Evolutionary conservation across 2,329 filamentous ascomycete species (phyloP).

Genomic region (Myriosclerotinia scirpicola): DNA sequence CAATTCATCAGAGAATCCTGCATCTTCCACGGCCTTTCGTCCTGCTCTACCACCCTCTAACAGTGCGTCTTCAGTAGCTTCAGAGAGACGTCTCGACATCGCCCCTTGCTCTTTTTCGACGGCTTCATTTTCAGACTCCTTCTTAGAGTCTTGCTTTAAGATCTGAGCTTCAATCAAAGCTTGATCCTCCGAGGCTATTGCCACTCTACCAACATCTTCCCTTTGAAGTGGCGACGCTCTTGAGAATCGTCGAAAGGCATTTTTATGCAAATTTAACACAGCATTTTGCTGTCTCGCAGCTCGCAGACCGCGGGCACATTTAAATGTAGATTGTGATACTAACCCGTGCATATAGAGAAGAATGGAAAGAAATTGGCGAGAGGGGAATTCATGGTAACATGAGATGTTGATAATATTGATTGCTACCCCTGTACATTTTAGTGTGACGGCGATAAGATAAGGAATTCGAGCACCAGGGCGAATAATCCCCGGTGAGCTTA

Average conservation of each 20-base stretch:
- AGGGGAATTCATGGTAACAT: not conserved
- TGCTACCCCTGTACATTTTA: slow-evolving; percentile 10
- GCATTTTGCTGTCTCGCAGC: slow-evolving; percentile 32
- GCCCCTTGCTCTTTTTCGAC: slow-evolving; percentile 35
- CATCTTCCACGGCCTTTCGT: slow-evolving; percentile 59
- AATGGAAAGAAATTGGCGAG: not conserved
- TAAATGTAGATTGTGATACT: slow-evolving; percentile 29
- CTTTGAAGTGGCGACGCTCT: slow-evolving; percentile 33
- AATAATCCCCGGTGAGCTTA: not conserved
- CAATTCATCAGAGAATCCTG: slow-evolving; percentile 63
- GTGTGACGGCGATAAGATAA: slow-evolving; percentile 17
- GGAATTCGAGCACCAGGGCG: not conserved
- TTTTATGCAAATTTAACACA: slow-evolving; percentile 22
- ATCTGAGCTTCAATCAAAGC: slow-evolving; percentile 28
- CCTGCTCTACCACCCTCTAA: slow-evolving; percentile 59
- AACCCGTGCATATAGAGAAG: slow-evolving; percentile 38
- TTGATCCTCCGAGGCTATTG: slow-evolving; percentile 21
- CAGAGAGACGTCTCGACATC: slow-evolving; percentile 57
- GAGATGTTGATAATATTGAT: not conserved
- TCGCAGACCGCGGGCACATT: slow-evolving; percentile 37
- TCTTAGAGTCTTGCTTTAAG: slow-evolving; percentile 9
- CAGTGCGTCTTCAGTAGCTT: slow-evolving; percentile 64
- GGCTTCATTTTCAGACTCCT: slow-evolving; percentile 1
- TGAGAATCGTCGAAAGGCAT: slow-evolving; percentile 29
- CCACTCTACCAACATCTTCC: slow-evolving; percentile 25